Conservation (phyloP, 305 asterid genomes). For the Coffea humblotiana region DNA sequence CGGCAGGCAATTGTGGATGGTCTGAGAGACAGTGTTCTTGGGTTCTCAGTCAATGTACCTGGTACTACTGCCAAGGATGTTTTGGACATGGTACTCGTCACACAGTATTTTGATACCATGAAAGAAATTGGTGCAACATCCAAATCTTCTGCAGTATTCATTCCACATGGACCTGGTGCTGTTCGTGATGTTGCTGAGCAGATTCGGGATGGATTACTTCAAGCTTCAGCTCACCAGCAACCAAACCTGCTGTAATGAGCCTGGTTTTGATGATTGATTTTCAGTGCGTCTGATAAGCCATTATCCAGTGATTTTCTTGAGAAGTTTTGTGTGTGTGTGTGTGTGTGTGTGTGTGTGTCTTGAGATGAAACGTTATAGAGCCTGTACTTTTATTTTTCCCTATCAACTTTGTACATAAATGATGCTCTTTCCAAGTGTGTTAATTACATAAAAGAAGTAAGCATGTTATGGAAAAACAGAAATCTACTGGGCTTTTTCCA, state of each 20-base stretch:
- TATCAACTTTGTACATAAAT: not conserved
- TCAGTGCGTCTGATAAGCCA: not conserved
- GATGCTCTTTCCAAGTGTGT: not conserved
- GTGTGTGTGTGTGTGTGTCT: not conserved
- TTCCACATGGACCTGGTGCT: constrained; percentile 49
- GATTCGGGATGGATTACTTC: constrained; percentile 39
- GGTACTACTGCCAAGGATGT: constrained; percentile 44
- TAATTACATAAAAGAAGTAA: not conserved
- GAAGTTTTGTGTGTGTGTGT: too few species aligned
- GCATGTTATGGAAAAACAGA: not conserved
- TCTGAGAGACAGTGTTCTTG: constrained; percentile 44
- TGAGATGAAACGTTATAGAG: not conserved
- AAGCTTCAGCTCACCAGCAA: constrained; percentile 25
- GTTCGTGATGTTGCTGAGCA: constrained; percentile 43
- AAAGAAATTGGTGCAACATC: constrained; percentile 42
- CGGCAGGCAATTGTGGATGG: constrained; percentile 49
- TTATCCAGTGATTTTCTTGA: not conserved
- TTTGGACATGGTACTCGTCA: constrained; percentile 43
- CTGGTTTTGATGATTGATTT: not conserved
- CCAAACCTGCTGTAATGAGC: constrained; percentile 12
- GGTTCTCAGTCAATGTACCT: constrained; percentile 43
- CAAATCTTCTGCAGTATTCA: constrained; percentile 40
- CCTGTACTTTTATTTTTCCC: not conserved
- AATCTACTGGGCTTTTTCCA: not conserved
- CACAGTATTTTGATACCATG: constrained; percentile 46